Conservation (phyloP, 2,329 filamentous ascomycete genomes). For the Trichoderma sp. region DNA sequence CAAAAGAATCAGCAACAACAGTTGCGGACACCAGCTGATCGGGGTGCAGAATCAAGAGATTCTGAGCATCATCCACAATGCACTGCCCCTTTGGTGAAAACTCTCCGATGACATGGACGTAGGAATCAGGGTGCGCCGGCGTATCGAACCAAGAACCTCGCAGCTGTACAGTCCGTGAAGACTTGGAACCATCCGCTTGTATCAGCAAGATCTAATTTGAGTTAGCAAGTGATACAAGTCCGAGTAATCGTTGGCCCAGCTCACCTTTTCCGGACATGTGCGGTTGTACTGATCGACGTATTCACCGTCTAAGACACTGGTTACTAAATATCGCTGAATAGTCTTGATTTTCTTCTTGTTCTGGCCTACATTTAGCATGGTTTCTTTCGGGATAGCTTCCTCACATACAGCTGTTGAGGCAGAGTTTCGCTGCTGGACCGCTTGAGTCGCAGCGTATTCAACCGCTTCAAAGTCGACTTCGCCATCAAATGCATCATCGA, state of each 20-base stretch:
- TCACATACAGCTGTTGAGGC: constrained; percentile 39
- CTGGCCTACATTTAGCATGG: constrained; percentile 66
- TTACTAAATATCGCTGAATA: constrained; percentile 84
- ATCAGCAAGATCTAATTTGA: constrained; percentile 68
- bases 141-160: constrained; percentile 86
- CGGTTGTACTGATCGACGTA: constrained; percentile 64
- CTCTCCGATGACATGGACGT: constrained; percentile 80
- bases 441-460: constrained; percentile 71
- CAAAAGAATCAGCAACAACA: constrained; percentile 93
- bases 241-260: constrained; percentile 18
- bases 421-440: constrained; percentile 36
- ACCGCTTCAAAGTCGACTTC: constrained; percentile 76
- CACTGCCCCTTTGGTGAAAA: constrained; percentile 71
- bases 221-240: background rate
- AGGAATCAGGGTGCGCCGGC: constrained; percentile 68
- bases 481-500: constrained; percentile 56
- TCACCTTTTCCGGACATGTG: constrained; percentile 68
- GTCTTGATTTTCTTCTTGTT: constrained; percentile 64
- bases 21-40: constrained; percentile 95
- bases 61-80: constrained; percentile 75
- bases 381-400: constrained; percentile 25
- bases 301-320: constrained; percentile 65
- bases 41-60: constrained; percentile 87
- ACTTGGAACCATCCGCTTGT: constrained; percentile 69
- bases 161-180: constrained; percentile 67